Base-by-base conservation (phyloP, 768 basidiomycete species). In the Mycena metata region DNA sequence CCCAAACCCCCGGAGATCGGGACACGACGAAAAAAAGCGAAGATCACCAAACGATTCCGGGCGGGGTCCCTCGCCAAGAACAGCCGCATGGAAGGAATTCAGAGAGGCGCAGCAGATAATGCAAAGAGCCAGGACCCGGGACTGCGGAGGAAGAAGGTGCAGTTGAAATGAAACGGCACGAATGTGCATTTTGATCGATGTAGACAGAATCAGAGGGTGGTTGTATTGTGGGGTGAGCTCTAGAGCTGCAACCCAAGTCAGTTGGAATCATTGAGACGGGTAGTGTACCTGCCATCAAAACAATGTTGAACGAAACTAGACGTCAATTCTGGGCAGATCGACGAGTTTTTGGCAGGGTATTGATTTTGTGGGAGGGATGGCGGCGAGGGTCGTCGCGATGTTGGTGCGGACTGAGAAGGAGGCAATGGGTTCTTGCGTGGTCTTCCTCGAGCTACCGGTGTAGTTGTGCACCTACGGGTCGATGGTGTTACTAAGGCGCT, bases 71-170 rank as follows among this genome's bases (percentile, higher is more conserved):
- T 36, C 33, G 9, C 69, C 66, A 11, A 71, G 65, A 11, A 71
- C 50, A 15, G 43, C 33, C 11, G 58, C 49, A 57, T 71, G 46
- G 51, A 71, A 71, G 7, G 69, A 70, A 11, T 43, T 42, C 5
- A 66, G 65, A 3, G 69, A 57, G 5, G 47, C 39, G 11, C 39
- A 19, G 16, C 64, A 60, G 33, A 70, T 58, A 33, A 70, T 66
- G 52, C 69, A 71, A 1, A 71, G 57, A 4, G 69, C 69, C 11
- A 71, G 56, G 24, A 66, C 66, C 4, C 57, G 61, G 3, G 36
- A 55, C 54, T 63, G 49, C 2, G 65, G 69, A 5, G 64, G 61
- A 16, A 70, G 65, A 9, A 41, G 56, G n/a, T 66, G 21, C 26
- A 66, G 23, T 12, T 66, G 52, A 19, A 60, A 70, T 9, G 60